Percentiles rank a stretch among this genome's conserved stretches.
These are phyloP conservation scores for Scutellaria barbata DNA, from an alignment of 257 asterid species.

Conservation along the genomic window DNA sequence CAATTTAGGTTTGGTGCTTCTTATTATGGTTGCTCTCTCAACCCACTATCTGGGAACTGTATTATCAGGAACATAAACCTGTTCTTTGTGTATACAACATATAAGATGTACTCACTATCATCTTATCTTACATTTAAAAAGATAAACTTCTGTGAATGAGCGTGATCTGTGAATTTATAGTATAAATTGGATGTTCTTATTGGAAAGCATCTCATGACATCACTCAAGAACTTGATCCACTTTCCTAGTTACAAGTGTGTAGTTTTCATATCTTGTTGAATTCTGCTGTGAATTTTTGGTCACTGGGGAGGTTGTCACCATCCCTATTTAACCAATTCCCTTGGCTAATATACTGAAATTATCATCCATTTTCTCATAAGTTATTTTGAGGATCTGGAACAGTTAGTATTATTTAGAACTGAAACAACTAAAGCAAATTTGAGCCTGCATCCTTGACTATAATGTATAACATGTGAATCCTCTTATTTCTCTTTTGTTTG, in stretches of 20 bases:
- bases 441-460: background rate
- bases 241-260: background rate
- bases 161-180: background rate
- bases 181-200: background rate
- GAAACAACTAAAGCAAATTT: background rate
- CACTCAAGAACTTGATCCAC: constrained; percentile 5
- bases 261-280: constrained; percentile 17
- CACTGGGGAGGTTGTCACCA: background rate
- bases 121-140: background rate
- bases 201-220: background rate
- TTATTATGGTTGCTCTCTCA: constrained; percentile 8
- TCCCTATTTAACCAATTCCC: background rate
- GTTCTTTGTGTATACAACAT: background rate
- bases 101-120: background rate
- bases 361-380: background rate
- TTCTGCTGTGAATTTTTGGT: constrained; percentile 12
- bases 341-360: constrained; percentile 4
- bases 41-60: background rate
- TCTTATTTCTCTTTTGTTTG: constrained; percentile 6
- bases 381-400: constrained; percentile 1
- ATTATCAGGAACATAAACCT: background rate
- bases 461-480: background rate
- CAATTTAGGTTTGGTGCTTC: constrained; percentile 2
- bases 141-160: background rate
- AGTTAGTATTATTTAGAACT: background rate